Conservation (phyloP, 129 eudicot genomes). For the Flaveria ramosissima region DNA sequence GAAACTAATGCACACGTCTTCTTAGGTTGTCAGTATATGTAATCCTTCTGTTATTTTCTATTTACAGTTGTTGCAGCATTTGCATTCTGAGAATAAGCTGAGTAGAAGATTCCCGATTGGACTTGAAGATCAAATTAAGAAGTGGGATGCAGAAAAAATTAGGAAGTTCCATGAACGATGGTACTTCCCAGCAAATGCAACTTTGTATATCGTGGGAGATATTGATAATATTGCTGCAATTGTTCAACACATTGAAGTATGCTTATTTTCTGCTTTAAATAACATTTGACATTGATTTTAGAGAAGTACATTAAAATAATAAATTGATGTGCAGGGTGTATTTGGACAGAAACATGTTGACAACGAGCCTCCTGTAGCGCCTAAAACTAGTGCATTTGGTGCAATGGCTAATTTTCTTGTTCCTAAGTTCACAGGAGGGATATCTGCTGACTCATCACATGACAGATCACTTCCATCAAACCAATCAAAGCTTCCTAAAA, state of each 20-base stretch:
- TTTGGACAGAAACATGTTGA: constrained; percentile 76
- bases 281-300: background rate
- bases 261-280: constrained; percentile 18
- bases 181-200: constrained; percentile 97
- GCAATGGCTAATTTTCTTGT: constrained; percentile 97
- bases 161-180: constrained; percentile 95
- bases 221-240: constrained; percentile 69
- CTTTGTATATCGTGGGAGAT: constrained; percentile 94
- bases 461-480: constrained; percentile 65
- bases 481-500: constrained; percentile 55
- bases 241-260: constrained; percentile 83
- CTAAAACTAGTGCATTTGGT: constrained; percentile 84
- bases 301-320: constrained; percentile 16
- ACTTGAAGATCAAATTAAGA: constrained; percentile 93
- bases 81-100: constrained; percentile 98
- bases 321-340: constrained; percentile 60
- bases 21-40: constrained; percentile 10
- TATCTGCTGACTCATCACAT: constrained; percentile 61
- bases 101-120: constrained; percentile 96
- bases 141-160: constrained; percentile 98
- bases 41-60: constrained; percentile 23
- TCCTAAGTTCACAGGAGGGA: constrained; percentile 89
- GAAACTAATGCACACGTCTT: background rate
- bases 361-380: constrained; percentile 58
- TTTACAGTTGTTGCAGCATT: constrained; percentile 81